Evolutionary conservation across 768 basidiomycete species (phyloP), one percentile per base, ranked within the genome.

Genomic region (Leccinum subtestaceum): DNA sequence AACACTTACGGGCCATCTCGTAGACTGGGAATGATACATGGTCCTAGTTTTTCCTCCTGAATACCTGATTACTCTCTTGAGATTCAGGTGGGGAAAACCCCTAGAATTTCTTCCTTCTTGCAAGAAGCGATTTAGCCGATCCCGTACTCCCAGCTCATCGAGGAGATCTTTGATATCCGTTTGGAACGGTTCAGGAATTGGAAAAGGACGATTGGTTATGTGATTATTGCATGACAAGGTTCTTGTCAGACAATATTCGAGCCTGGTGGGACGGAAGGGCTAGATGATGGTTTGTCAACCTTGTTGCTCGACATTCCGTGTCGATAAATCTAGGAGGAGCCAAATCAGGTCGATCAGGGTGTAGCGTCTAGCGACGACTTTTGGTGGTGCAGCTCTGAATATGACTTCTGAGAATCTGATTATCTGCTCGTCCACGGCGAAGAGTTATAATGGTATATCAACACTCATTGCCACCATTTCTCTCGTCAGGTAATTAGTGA

Each of bases 131-230:
- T 51, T 25, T 29, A 49, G 25, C 56, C 60, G 12, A 61, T 59
- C 34, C 36, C 66, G 5, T 65, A 61, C 19, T 25, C 56, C 25
- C 52, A 55, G 36, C 52, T 63, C 17, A 51, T 70, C 1, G 46
- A 46, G 5, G 66, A 67, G 34, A 17, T 70, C 2, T 63, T 65
- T 52, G 61, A 63, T 48, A 49, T 68, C 36, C 56, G 61, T 25
- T 68, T 61, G 11, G 46, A 49, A n/a, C 19, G 5, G 17, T 70
- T 70, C 61, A 53, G n/a, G 36, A 12, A 65, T 54, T 75, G 73
- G 75, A 50, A 64, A 68, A 67, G 45, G 63, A 64, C 17, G 70
- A 74, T 29, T 71, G 72, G 65, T 17, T 75, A n/a, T 76, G 75
- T 59, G 59, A 62, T 57, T 21, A 52, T 1, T 76, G 74, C 55